A percentile compares a stretch with the other conserved stretches of the same genome.
These are phyloP conservation scores for Chlorella sorokiniana DNA, from an alignment of 139 green algal species.

Conservation along the genomic window DNA sequence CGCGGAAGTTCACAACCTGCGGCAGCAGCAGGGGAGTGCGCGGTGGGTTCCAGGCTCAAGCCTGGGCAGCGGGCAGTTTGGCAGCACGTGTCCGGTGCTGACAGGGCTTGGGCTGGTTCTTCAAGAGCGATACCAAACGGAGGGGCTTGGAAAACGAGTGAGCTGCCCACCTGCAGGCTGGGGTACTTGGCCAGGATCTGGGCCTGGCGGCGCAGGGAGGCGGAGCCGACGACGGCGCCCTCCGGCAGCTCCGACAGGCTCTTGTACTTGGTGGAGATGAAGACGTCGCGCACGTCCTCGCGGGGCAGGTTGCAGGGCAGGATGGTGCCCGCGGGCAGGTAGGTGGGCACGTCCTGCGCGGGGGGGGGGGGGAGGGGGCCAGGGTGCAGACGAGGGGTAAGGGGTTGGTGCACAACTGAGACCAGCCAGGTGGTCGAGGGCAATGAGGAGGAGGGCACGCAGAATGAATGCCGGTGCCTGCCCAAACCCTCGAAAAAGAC, in stretches of 20 bases:
- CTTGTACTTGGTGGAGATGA: constrained; percentile 89
- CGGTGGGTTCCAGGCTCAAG: no score
- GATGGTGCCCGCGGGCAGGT: constrained; percentile 93
- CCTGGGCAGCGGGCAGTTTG: neutral
- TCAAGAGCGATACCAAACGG: no score
- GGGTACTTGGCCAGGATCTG: constrained; percentile 97
- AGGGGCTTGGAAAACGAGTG: no score
- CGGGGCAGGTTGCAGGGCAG: constrained; percentile 97
- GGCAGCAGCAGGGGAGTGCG: constrained; percentile 41
- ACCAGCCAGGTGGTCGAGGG: no score
- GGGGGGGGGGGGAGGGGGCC: no score
- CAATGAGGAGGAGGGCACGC: no score
- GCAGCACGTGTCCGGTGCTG: no score
- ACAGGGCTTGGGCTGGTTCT: no score
- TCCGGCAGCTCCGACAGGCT: constrained; percentile 87
- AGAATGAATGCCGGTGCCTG: no score
- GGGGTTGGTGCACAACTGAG: neutral
- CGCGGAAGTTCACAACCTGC: constrained; percentile 97
- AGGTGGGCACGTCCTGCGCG: constrained; percentile 96
- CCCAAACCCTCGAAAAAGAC: no score
- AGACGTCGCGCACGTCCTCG: constrained; percentile 97
- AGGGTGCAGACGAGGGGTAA: neutral
- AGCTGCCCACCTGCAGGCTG: constrained; percentile 73
- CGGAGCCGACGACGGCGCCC: constrained; percentile 88
- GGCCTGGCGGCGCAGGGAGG: constrained; percentile 89